Conservation (phyloP, 805 yeast species). For the Cyberlindnera japonica region DNA sequence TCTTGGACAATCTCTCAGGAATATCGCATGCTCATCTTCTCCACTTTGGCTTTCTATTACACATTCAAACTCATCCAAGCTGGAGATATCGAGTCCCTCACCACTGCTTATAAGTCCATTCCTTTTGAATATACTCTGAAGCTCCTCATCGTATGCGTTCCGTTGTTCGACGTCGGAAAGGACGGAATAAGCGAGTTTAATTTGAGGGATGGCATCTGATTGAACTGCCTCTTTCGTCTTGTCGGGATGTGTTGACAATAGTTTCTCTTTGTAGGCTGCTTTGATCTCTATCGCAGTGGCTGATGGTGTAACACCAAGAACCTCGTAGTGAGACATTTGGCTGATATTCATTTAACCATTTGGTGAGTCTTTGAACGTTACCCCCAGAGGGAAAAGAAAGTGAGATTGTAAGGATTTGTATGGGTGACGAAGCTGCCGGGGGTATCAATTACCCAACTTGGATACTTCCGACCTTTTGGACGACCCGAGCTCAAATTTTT, state of each 20-base stretch:
- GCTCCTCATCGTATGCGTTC: slow-evolving; percentile 47
- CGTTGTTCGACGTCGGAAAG: slow-evolving; percentile 42
- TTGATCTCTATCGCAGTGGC: slow-evolving; percentile 44
- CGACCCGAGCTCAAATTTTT: neutral
- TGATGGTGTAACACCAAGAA: slow-evolving; percentile 47
- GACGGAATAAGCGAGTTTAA: slow-evolving; percentile 63
- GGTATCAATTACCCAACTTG: no score
- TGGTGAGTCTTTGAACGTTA: no score
- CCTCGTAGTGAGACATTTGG: slow-evolving; percentile 45
- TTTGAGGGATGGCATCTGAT: slow-evolving; percentile 35
- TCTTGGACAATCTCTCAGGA: slow-evolving; percentile 61
- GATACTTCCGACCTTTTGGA: no score
- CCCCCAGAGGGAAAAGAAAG: no score
- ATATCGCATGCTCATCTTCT: slow-evolving; percentile 34
- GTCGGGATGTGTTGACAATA: slow-evolving; percentile 78
- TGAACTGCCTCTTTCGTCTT: slow-evolving; percentile 35
- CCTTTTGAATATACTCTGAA: slow-evolving; percentile 32
- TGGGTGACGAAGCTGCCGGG: no score
- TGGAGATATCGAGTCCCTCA: slow-evolving; percentile 66
- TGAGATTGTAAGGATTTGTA: no score
- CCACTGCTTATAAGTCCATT: slow-evolving; percentile 41
- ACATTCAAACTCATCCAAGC: slow-evolving; percentile 57
- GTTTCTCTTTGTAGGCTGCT: slow-evolving; percentile 56
- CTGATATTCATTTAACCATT: slow-evolving; percentile 14
- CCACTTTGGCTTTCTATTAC: slow-evolving; percentile 35